Base-by-base conservation (phyloP, 2,329 filamentous ascomycete species). In the Penicillium sp. region DNA sequence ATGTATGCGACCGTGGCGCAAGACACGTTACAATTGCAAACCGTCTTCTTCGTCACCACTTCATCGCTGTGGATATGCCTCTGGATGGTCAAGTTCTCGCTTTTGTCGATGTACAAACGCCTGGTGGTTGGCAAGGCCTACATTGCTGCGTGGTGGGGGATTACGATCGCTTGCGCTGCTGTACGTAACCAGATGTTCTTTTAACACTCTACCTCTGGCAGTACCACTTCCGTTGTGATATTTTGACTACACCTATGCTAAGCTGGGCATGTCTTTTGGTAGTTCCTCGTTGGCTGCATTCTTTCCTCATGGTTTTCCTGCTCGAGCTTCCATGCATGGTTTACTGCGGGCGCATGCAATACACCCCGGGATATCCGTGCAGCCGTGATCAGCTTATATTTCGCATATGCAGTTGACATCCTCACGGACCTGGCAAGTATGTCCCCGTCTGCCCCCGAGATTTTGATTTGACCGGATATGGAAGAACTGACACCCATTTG, bases 81-180 rank as follows among this genome's bases (percentile, higher is more conserved):
- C 4, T 73, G 67, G 68, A 59, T 66, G 33, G 65, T 71, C 44
- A 73, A 74, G 50, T 62, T 70, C 24, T 67, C 65, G 4, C 56
- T 73, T 32, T 56, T 73, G 43, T 59, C 65, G 12, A 60, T 73
- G 39, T 73, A 72, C 53, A 66, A 66, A 39, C 61, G 65, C 24
- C 52, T 73, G 12, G 55, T 72, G 43, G 51, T 49, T 6, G 67
- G 68, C 1, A 55, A 70, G 12, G 58, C 53, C 2, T 51, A 59
- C 3, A 67, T 70, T 34, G 57, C 63, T 25, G 62, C 55, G 27
- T 55, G 68, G 39, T 73, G 69, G 70, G 55, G 46, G 4, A 62
- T 70, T 2, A 24, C 68, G 26, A 47, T 56, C 1, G 69, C 71
- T 47, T 41, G 39, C n/a, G 12, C n/a, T 18, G 7, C 29, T 13